These are phyloP conservation scores for Sugiyamaella japonica DNA, from an alignment of 1,139 yeast species.

Conservation along the genomic window DNA sequence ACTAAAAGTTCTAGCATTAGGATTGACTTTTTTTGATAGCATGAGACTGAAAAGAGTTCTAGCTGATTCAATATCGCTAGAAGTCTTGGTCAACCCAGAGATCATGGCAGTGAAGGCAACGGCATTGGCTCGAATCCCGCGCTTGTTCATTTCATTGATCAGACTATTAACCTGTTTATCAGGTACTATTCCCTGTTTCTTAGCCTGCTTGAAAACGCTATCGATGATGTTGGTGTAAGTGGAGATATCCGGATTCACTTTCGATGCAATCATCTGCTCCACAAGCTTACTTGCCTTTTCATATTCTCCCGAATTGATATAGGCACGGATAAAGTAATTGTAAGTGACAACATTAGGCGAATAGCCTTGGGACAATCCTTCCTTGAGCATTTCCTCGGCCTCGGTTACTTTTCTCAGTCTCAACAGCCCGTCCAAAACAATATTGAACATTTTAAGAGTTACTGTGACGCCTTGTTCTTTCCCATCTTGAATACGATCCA, in stretches of 20 bases:
- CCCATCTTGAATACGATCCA: slow-evolving; percentile 31
- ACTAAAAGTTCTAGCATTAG: slow-evolving; percentile 49
- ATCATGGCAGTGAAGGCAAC: slow-evolving; percentile 57
- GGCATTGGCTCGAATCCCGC: slow-evolving; percentile 50
- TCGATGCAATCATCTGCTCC: slow-evolving; percentile 40
- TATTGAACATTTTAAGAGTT: slow-evolving; percentile 38
- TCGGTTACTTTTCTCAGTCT: slow-evolving; percentile 31
- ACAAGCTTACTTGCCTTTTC: slow-evolving; percentile 42
- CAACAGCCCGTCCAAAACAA: slow-evolving; percentile 40
- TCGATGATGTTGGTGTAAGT: slow-evolving; percentile 68
- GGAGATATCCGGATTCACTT: slow-evolving; percentile 60
- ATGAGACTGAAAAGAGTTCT: slow-evolving; percentile 50
- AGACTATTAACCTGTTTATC: slow-evolving; percentile 44
- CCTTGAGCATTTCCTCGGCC: slow-evolving; percentile 37
- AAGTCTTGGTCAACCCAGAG: slow-evolving; percentile 54
- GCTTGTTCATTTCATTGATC: slow-evolving; percentile 46
- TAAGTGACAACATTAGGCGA: slow-evolving; percentile 43
- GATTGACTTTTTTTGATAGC: slow-evolving; percentile 42
- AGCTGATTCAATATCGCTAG: slow-evolving; percentile 53
- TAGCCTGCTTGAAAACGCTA: slow-evolving; percentile 51
- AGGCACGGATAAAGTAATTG: slow-evolving; percentile 44
- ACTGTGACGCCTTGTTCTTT: slow-evolving; percentile 27
- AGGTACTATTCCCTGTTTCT: slow-evolving; percentile 50
- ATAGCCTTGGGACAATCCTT: slow-evolving; percentile 38
- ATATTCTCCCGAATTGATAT: slow-evolving; percentile 36